These are phyloP conservation scores for Favolaschia claudopus DNA, from an alignment of 768 basidiomycete genomes.

Conservation along the genomic window DNA sequence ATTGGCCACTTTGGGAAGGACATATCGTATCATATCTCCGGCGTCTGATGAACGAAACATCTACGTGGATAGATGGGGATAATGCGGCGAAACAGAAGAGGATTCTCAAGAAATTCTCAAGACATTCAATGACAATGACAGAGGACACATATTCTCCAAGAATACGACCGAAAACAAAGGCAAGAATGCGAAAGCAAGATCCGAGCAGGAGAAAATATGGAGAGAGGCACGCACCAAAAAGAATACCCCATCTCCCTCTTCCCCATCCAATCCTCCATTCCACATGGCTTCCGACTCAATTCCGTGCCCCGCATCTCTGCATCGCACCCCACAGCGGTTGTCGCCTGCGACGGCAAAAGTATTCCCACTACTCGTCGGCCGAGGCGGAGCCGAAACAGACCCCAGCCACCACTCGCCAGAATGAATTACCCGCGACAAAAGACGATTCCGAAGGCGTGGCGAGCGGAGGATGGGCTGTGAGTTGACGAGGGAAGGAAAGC, in stretches of 20 bases:
- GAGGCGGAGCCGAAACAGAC: not conserved
- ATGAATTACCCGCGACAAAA: not conserved
- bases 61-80: conserved; percentile 6
- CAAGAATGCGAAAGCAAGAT: no score
- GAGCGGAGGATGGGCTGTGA: not conserved
- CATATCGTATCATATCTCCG: conserved; percentile 25
- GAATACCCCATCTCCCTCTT: no score
- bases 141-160: no score
- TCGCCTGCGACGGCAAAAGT: not conserved
- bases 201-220: no score
- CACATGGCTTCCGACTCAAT: no score
- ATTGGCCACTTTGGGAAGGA: conserved; percentile 3
- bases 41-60: conserved; percentile 18
- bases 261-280: no score
- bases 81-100: no score
- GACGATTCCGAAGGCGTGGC: not conserved
- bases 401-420: conserved; percentile 12
- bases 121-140: no score
- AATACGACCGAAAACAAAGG: no score
- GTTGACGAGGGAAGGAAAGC: not conserved
- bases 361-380: not conserved
- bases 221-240: no score
- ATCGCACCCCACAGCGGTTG: not conserved
- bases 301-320: no score
- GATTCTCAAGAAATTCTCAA: not conserved